Percentiles rank a stretch among this genome's conserved stretches.
Evolutionary conservation across 768 basidiomycete genomes (phyloP).

Genomic region (Pleurotus sapidus): DNA sequence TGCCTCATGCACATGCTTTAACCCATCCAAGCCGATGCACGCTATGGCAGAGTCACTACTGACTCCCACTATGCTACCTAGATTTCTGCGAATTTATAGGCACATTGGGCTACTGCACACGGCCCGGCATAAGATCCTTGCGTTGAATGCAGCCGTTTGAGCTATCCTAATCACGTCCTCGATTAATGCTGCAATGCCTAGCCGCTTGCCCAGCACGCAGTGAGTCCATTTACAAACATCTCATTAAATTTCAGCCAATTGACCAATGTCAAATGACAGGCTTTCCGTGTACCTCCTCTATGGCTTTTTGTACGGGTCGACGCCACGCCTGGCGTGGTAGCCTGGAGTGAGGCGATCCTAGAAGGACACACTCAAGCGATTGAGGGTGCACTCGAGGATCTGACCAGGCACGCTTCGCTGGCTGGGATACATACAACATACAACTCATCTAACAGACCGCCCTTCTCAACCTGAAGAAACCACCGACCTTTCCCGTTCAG

Average conservation of each 20-base stretch:
- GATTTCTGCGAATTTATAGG: too few species aligned
- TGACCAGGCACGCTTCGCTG: slow-evolving; percentile 55
- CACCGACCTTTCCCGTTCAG: slow-evolving; percentile 49
- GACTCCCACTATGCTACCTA: too few species aligned
- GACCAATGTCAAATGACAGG: slow-evolving; percentile 21
- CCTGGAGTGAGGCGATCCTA: slow-evolving; percentile 75
- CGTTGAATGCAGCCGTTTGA: too few species aligned
- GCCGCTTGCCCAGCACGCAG: too few species aligned
- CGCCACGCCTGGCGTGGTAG: slow-evolving; percentile 57
- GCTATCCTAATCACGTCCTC: too few species aligned
- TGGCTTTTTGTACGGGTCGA: slow-evolving; percentile 76
- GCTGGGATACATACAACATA: slow-evolving; percentile 61
- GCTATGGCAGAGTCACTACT: too few species aligned
- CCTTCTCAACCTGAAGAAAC: slow-evolving; percentile 51
- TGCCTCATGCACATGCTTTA: too few species aligned
- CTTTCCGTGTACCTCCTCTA: slow-evolving; percentile 66
- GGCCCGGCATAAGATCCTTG: too few species aligned
- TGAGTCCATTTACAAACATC: too few species aligned
- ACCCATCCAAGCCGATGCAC: too few species aligned
- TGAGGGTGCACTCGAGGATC: slow-evolving; percentile 60
- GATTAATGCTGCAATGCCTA: too few species aligned
- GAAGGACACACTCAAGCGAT: slow-evolving; percentile 75
- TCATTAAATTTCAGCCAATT: background rate
- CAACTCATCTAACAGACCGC: slow-evolving; percentile 72
- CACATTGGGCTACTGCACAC: too few species aligned